Conservation (phyloP, 2,329 filamentous ascomycete species). For the Ophidiomyces ophidiicola region DNA sequence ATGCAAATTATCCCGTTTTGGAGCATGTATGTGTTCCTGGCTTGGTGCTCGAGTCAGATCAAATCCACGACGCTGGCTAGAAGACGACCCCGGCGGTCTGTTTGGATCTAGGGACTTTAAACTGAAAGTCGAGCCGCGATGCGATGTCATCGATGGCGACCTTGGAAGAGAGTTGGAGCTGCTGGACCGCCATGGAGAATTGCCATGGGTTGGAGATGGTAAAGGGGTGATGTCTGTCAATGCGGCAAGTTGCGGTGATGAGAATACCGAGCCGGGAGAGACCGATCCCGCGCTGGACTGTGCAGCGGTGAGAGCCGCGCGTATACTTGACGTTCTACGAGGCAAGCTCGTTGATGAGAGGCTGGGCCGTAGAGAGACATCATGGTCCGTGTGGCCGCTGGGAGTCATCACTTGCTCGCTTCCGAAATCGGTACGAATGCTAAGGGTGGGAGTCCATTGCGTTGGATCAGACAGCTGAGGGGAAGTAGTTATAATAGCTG, state of each 20-base stretch:
- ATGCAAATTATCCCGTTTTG: slow-evolving; percentile 1
- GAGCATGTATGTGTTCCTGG: slow-evolving; percentile 20
- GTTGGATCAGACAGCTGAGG: neutral
- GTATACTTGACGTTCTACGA: slow-evolving; percentile 35
- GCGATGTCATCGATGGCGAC: slow-evolving; percentile 31
- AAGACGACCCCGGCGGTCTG: slow-evolving; percentile 23
- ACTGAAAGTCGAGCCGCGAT: slow-evolving; percentile 27
- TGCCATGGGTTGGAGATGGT: slow-evolving; percentile 54
- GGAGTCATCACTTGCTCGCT: neutral
- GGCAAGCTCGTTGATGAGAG: slow-evolving; percentile 33
- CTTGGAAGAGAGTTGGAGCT: slow-evolving; percentile 43
- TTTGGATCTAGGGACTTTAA: slow-evolving; percentile 28
- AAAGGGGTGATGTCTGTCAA: slow-evolving; percentile 70
- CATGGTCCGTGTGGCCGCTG: slow-evolving; percentile 18
- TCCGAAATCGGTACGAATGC: slow-evolving; percentile 3
- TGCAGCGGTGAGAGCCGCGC: slow-evolving; percentile 28
- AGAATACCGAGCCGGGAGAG: slow-evolving; percentile 53
- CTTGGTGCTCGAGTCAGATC: slow-evolving; percentile 32
- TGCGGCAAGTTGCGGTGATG: slow-evolving; percentile 61
- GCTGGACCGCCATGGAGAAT: slow-evolving; percentile 35
- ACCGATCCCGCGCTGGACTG: slow-evolving; percentile 34
- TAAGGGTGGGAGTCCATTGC: slow-evolving; percentile 3
- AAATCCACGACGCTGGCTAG: slow-evolving; percentile 18
- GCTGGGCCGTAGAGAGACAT: slow-evolving; percentile 29
- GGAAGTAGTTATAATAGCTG: neutral